A percentile compares a stretch with the other conserved stretches of the same genome.
These are phyloP conservation scores for Acacia crassicarpa DNA, from an alignment of 306 rosid species.

Conservation along the genomic window DNA sequence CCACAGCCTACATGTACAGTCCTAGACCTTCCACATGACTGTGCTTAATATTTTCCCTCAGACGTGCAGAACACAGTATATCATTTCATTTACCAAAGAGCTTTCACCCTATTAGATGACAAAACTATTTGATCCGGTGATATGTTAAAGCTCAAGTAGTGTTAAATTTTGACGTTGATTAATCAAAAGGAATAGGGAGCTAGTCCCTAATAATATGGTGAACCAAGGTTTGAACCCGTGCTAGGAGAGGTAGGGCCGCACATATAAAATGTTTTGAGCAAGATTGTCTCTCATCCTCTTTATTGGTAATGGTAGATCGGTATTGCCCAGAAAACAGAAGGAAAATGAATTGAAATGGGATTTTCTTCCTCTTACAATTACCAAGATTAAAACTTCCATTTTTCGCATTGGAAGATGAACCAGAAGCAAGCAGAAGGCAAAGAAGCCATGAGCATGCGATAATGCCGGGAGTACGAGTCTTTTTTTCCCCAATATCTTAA, in stretches of 20 bases:
- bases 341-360: not conserved
- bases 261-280: accelerated
- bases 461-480: no score
- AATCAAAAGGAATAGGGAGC: not conserved
- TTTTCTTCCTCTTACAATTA: not conserved
- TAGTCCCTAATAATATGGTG: accelerated
- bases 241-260: no score
- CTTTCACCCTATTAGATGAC: no score
- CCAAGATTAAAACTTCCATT: not conserved
- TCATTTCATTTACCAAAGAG: no score
- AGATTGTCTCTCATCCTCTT: not conserved
- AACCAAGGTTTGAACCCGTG: no score
- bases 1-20: not conserved
- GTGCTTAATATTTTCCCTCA: not conserved
- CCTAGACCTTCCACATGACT: not conserved
- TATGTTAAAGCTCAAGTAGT: not conserved
- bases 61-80: not conserved
- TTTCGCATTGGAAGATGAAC: no score
- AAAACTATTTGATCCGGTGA: no score
- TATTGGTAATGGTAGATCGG: not conserved
- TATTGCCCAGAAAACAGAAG: not conserved
- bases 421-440: no score
- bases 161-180: not conserved
- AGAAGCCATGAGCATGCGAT: no score
- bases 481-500: no score